These are phyloP conservation scores for Epichloe festucae DNA, from an alignment of 2,329 filamentous ascomycete species.

Conservation along the genomic window DNA sequence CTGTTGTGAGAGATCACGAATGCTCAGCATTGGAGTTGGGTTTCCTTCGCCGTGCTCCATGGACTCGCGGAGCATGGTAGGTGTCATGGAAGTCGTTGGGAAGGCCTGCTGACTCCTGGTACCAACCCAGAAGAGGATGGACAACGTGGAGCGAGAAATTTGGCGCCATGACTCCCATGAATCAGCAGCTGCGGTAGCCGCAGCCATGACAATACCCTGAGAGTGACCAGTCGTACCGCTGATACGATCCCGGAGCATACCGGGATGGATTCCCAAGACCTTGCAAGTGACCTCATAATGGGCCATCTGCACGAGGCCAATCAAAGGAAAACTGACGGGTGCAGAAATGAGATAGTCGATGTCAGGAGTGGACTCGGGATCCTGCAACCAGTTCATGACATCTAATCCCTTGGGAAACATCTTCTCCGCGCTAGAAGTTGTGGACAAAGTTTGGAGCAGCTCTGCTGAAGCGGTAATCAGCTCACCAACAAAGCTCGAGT, in stretches of 20 bases:
- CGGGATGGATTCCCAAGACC: constrained; percentile 77
- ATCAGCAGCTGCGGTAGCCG: constrained; percentile 77
- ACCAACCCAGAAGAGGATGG: constrained; percentile 97
- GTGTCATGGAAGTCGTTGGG: constrained; percentile 84
- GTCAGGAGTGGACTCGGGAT: constrained; percentile 81
- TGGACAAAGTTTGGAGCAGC: constrained; percentile 72
- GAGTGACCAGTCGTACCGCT: constrained; percentile 90
- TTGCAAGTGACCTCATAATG: constrained; percentile 94
- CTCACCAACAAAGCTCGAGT: constrained; percentile 80
- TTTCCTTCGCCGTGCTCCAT: constrained; percentile 88
- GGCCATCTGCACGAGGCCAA: constrained; percentile 88
- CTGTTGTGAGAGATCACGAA: constrained; percentile 76
- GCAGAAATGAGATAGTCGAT: constrained; percentile 89
- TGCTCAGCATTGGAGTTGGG: constrained; percentile 95
- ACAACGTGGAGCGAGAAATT: constrained; percentile 66
- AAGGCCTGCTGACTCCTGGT: constrained; percentile 95
- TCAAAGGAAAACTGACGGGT: constrained; percentile 89
- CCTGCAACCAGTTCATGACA: constrained; percentile 83
- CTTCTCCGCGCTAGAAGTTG: constrained; percentile 80
- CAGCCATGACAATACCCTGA: constrained; percentile 88
- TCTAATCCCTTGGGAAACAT: constrained; percentile 96
- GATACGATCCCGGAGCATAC: constrained; percentile 72
- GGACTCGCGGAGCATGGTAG: constrained; percentile 82
- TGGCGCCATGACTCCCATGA: constrained; percentile 88
- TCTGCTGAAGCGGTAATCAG: constrained; percentile 72